phyloP scores from a whole-genome alignment of 306 rosid genomes.

The Astragalus glycyphyllos region DNA sequence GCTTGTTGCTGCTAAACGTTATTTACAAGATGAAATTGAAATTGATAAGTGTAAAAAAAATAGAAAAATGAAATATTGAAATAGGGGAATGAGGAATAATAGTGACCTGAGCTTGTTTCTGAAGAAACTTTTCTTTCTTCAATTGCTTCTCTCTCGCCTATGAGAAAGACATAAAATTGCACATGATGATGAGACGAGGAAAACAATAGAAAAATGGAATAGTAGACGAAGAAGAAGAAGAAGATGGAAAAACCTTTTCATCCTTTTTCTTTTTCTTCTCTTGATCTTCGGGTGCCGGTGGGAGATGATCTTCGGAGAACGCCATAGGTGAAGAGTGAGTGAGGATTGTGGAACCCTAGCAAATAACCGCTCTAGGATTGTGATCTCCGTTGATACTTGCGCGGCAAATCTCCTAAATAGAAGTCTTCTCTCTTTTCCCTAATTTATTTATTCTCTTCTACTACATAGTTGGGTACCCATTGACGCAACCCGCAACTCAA shows the following conservation, averaged over 20 bases:
- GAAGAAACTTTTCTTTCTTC: conserved; percentile 73
- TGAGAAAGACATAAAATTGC: conserved; percentile 25
- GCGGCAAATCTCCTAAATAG: too few relatives aligned
- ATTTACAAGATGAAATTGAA: conserved; percentile 24
- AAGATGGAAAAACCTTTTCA: conserved; percentile 64
- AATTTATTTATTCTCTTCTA: too few relatives aligned
- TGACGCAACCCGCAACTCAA: too few relatives aligned
- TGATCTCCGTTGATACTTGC: too few relatives aligned
- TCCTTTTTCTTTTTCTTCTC: conserved; percentile 95
- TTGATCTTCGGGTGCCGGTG: conserved; percentile 67
- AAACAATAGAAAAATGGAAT: not conserved
- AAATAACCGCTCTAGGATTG: conserved; percentile 5
- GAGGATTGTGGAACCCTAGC: not conserved
- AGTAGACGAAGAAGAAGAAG: not conserved
- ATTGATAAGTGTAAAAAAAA: not conserved
- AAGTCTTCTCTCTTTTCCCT: too few relatives aligned
- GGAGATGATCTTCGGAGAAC: conserved; percentile 59
- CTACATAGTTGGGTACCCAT: too few relatives aligned
- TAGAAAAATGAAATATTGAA: conserved; percentile 16
- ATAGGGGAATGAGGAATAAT: not conserved
- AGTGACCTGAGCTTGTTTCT: conserved; percentile 81
- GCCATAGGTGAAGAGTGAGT: conserved; percentile 45
- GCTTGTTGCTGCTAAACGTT: conserved; percentile 78
- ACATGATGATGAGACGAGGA: conserved; percentile 1
- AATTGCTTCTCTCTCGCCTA: conserved; percentile 96